Conservation (phyloP, 306 rosid genomes). For the Medicago ruthenica region DNA sequence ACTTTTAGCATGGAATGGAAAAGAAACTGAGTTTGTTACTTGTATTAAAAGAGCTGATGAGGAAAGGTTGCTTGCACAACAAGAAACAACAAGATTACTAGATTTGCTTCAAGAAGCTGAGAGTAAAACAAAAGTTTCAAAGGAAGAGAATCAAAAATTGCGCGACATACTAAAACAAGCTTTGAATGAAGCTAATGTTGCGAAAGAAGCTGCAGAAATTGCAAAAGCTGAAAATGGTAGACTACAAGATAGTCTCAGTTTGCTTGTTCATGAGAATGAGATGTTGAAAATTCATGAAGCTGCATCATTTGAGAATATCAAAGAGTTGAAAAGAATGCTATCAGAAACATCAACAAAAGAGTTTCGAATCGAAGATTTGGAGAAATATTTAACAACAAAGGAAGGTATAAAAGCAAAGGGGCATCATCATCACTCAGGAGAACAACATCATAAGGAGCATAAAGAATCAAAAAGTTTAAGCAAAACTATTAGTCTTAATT, state of each 20-base stretch:
- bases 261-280: conserved; percentile 66
- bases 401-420: conserved; percentile 47
- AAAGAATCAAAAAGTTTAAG: conserved; percentile 41
- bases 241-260: conserved; percentile 59
- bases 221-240: conserved; percentile 74
- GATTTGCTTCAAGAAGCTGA: conserved; percentile 54
- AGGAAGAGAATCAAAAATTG: conserved; percentile 75
- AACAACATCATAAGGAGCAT: conserved; percentile 19
- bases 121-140: conserved; percentile 49
- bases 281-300: conserved; percentile 64
- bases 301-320: conserved; percentile 67
- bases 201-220: conserved; percentile 79
- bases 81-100: conserved; percentile 49
- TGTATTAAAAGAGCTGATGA: conserved; percentile 77
- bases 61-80: conserved; percentile 58
- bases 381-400: conserved; percentile 37
- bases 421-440: no score
- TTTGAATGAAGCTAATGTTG: conserved; percentile 76
- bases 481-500: conserved; percentile 52
- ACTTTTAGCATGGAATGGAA: conserved; percentile 71
- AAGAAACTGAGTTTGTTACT: conserved; percentile 72
- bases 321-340: conserved; percentile 65
- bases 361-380: conserved; percentile 46
- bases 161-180: conserved; percentile 94
- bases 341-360: conserved; percentile 57